Evolutionary conservation across 2,329 filamentous ascomycete species (phyloP), one percentile per base, ranked within the genome.

Genomic region (Endoconidiophora polonica): DNA sequence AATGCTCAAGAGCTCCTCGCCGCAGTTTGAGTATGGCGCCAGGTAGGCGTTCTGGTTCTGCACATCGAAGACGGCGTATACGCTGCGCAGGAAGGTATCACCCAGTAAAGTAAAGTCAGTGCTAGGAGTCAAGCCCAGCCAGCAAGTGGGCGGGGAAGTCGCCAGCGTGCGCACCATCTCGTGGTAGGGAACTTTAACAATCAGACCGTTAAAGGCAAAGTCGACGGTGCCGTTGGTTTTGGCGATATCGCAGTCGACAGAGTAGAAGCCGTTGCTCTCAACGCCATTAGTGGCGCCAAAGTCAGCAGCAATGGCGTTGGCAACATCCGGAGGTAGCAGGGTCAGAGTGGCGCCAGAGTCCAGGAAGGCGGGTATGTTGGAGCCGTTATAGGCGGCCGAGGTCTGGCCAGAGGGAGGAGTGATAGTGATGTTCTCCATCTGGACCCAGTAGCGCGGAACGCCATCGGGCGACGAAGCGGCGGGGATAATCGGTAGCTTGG

Each of bases 281-380:
- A 63, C 56, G 1, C 58, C 57, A 0, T 59, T 52, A 0, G 59
- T 52, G 2, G 67, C 66, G 9, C 69, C 71, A 49, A 78, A 70
- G 55, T 73, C 69, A 20, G 61, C 57, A 18, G 70, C 70, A 29
- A 79, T 69, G 40, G 58, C 55, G n/a, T 63, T 57, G 40, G 72
- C 72, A 29, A 85, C 63, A 18, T 61, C 59, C 50, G 73, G 64
- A 1, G 82, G 82, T 1, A 86, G 67, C 49, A 84, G 74, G 46
- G 75, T 81, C 57, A 84, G 67, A 12, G 78, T 83, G 22, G 77
- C 79, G 5, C 82, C 82, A 23, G 77, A 82, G 63, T 86, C 82
- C 41, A 86, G 70, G 48, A 86, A 77, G 9, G 82, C 79, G 10
- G 76, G 68, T 56, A 70, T 64, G 14, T 56, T 57, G 42, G 64